Evolutionary conservation across 495 filamentous ascomycete genomes (phyloP).

Genomic region (Xylaria cubensis): DNA sequence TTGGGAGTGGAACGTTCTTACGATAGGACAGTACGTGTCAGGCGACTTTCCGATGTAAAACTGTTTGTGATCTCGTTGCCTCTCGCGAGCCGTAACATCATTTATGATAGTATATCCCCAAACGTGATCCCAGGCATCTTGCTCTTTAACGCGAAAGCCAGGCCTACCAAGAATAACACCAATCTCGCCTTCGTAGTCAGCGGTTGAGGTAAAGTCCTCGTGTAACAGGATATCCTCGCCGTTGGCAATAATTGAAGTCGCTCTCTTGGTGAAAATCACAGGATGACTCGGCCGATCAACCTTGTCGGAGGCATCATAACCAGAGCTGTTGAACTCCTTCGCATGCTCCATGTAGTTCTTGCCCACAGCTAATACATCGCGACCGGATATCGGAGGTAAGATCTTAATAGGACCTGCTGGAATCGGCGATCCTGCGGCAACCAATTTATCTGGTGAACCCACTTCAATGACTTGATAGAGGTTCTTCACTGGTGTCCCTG

Average conservation of each 20-base stretch:
- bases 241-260: constrained; percentile 58
- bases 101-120: constrained; percentile 67
- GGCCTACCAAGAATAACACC: constrained; percentile 61
- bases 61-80: constrained; percentile 64
- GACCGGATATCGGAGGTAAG: constrained; percentile 54
- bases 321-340: constrained; percentile 47
- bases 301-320: constrained; percentile 59
- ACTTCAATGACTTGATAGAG: constrained; percentile 61
- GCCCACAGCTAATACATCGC: constrained; percentile 61
- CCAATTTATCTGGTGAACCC: constrained; percentile 40
- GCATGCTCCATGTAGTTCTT: constrained; percentile 63
- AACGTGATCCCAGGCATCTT: constrained; percentile 57
- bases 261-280: constrained; percentile 57
- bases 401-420: constrained; percentile 47
- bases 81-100: constrained; percentile 62
- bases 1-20: constrained; percentile 25
- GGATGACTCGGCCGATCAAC: constrained; percentile 50
- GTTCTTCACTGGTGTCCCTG: constrained; percentile 53
- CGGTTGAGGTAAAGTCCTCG: constrained; percentile 54
- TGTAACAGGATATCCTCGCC: constrained; percentile 51
- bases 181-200: constrained; percentile 66
- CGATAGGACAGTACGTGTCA: constrained; percentile 64
- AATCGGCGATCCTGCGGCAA: constrained; percentile 42
- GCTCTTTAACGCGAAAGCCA: constrained; percentile 53
- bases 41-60: constrained; percentile 63